These are phyloP conservation scores for Umbelopsis sp. DNA, from an alignment of 371 early-diverging fungal species.

Conservation along the genomic window DNA sequence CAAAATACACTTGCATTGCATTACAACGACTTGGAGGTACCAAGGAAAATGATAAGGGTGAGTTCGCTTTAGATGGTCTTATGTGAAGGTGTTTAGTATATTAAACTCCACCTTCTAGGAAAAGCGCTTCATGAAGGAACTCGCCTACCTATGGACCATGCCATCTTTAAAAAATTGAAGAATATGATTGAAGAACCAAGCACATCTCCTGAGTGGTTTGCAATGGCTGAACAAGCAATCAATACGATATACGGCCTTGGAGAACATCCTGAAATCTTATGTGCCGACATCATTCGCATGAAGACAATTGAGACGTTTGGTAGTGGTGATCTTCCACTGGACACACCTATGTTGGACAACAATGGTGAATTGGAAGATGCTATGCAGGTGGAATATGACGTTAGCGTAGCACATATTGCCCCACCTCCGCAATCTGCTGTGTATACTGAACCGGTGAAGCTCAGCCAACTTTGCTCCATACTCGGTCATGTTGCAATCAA, in stretches of 20 bases:
- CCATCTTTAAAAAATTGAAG: conserved; percentile 68
- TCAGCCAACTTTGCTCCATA: conserved; percentile 87
- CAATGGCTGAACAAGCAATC: conserved; percentile 88
- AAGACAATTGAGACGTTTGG: conserved; percentile 63
- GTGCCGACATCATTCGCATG: conserved; percentile 71
- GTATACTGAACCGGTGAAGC: conserved; percentile 63
- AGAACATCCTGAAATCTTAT: conserved; percentile 86
- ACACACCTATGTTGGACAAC: conserved; percentile 25
- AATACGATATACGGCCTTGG: conserved; percentile 87
- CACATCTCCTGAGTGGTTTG: conserved; percentile 69
- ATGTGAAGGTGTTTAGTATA: not conserved
- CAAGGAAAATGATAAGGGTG: conserved; percentile 56
- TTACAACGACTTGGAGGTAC: conserved; percentile 75
- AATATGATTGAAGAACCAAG: conserved; percentile 67
- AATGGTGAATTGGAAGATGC: conserved; percentile 29
- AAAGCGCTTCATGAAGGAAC: conserved; percentile 60
- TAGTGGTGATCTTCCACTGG: conserved; percentile 21
- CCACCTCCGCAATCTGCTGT: conserved; percentile 37
- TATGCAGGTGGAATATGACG: conserved; percentile 39
- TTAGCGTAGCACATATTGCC: conserved; percentile 32
- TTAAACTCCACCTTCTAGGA: conserved; percentile 21
- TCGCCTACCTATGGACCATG: conserved; percentile 75
- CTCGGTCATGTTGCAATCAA: conserved; percentile 95
- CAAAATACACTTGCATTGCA: conserved; percentile 90
- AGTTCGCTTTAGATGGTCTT: not conserved